Evolutionary conservation across 495 filamentous ascomycete species (phyloP).

Genomic region (Cladorrhinum samala): DNA sequence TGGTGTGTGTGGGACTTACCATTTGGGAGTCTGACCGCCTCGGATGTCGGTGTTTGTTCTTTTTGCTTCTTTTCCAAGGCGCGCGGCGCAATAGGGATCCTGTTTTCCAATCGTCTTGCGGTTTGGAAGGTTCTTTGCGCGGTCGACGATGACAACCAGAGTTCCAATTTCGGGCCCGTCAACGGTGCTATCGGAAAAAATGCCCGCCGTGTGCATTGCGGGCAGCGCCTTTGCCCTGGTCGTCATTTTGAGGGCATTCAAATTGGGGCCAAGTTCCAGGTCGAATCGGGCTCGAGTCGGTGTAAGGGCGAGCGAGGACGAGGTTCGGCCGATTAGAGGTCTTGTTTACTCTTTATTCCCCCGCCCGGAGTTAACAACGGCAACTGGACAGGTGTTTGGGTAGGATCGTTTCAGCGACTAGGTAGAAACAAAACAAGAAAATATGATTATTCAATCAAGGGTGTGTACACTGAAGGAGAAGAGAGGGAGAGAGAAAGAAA

Average conservation of each 20-base stretch:
- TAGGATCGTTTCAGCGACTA: no score
- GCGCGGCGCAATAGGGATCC: conserved; percentile 91
- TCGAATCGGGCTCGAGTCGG: conserved; percentile 8
- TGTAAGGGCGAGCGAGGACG: no score
- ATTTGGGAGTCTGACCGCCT: conserved; percentile 92
- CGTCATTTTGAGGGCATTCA: conserved; percentile 31
- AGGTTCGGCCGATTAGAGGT: no score
- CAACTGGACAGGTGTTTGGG: background rate
- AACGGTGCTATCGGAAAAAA: conserved; percentile 91
- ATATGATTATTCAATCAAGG: no score
- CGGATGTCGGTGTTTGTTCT: conserved; percentile 92
- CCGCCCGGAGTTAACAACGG: background rate
- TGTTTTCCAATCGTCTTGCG: conserved; percentile 96
- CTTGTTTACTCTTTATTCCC: no score
- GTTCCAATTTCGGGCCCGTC: conserved; percentile 95
- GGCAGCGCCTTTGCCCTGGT: conserved; percentile 38
- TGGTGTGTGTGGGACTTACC: conserved; percentile 65
- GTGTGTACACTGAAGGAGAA: no score
- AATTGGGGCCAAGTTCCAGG: conserved; percentile 5
- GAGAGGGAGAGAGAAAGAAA: background rate
- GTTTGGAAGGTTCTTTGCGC: conserved; percentile 94
- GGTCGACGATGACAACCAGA: conserved; percentile 83
- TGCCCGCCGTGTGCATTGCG: conserved; percentile 76
- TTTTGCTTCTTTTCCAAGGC: conserved; percentile 94
- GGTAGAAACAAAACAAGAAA: background rate